phyloP scores from a whole-genome alignment of 257 asterid genomes.

The Solanum appendiculatum region DNA sequence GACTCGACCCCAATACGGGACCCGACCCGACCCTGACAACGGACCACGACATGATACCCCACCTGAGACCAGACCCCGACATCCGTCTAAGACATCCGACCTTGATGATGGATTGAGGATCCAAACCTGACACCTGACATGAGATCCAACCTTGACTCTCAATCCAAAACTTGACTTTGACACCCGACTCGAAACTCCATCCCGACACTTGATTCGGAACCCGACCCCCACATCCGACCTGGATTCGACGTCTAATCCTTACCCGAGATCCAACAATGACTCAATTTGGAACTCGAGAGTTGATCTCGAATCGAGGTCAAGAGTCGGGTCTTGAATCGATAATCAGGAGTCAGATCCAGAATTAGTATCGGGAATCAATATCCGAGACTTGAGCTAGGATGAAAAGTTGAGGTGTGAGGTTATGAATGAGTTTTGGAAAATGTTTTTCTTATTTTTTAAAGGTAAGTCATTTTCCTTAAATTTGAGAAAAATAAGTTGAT shows the following conservation, averaged over 20 bases:
- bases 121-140: background rate
- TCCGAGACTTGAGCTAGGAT: background rate
- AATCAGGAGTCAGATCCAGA: background rate
- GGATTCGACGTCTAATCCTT: background rate
- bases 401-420: background rate
- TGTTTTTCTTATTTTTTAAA: background rate
- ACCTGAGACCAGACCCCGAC: background rate
- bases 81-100: background rate
- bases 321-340: no score
- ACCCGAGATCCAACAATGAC: background rate
- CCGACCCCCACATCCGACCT: background rate
- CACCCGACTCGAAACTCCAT: background rate
- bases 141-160: background rate
- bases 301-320: background rate
- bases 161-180: background rate
- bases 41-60: background rate
- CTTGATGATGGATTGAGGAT: no score
- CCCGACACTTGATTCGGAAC: background rate
- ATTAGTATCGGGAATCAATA: background rate
- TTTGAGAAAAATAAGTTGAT: background rate
- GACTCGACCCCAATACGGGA: background rate
- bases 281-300: background rate
- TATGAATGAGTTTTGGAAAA: background rate
- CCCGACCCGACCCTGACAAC: background rate
- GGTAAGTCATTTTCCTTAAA: background rate